phyloP scores from a whole-genome alignment of 1,139 yeast species.

The Suzukiozyma palmioleophila region DNA sequence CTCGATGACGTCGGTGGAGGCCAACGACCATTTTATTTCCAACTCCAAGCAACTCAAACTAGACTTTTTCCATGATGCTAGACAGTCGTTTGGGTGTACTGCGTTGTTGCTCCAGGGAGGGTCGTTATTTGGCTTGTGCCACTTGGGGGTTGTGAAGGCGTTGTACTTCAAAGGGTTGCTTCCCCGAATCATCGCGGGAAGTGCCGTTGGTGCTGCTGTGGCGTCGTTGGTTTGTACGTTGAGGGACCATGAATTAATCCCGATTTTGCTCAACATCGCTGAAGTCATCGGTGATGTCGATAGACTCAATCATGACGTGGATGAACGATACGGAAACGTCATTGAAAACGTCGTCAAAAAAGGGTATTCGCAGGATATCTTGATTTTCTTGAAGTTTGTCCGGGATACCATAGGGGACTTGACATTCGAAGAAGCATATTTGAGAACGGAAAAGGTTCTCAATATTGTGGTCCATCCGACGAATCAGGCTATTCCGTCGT shows the following conservation, averaged over 20 bases:
- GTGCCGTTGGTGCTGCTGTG: slow-evolving; percentile 91
- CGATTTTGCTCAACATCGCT: slow-evolving; percentile 41
- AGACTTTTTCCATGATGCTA: slow-evolving; percentile 85
- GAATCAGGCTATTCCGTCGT: slow-evolving; percentile 62
- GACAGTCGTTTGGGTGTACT: slow-evolving; percentile 86
- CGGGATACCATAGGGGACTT: slow-evolving; percentile 72
- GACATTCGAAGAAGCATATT: slow-evolving; percentile 91
- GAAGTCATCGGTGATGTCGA: slow-evolving; percentile 50
- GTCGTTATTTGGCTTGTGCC: slow-evolving; percentile 87
- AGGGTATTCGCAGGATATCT: slow-evolving; percentile 82
- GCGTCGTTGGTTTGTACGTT: slow-evolving; percentile 81
- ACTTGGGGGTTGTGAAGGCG: slow-evolving; percentile 86
- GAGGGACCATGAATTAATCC: slow-evolving; percentile 51
- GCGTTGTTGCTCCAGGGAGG: slow-evolving; percentile 93
- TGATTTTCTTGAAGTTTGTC: slow-evolving; percentile 75
- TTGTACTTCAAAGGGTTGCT: slow-evolving; percentile 66
- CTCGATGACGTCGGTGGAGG: slow-evolving; percentile 25
- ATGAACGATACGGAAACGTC: slow-evolving; percentile 60
- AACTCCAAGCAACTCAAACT: slow-evolving; percentile 59
- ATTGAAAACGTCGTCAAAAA: slow-evolving; percentile 64
- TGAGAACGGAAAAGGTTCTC: slow-evolving; percentile 75
- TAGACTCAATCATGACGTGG: slow-evolving; percentile 50
- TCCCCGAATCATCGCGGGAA: slow-evolving; percentile 87
- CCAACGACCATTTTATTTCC: slow-evolving; percentile 34
- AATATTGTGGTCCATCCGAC: slow-evolving; percentile 91